Conservation (phyloP, 139 green algal species). For the Desmodesmus armatus region DNA sequence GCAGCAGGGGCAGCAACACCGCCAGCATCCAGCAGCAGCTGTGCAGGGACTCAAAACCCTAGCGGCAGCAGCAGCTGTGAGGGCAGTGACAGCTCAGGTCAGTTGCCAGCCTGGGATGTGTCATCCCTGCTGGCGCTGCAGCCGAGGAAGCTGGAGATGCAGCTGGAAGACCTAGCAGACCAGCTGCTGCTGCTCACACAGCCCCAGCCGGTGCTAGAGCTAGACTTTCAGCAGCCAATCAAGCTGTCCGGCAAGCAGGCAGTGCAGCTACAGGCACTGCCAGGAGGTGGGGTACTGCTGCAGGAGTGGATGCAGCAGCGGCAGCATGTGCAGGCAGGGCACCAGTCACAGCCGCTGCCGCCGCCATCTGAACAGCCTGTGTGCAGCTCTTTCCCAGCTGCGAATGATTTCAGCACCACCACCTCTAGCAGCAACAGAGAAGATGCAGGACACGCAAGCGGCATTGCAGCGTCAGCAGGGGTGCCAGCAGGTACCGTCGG, state of each 20-base stretch:
- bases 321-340: not conserved
- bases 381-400: not conserved
- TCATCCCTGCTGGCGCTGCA: constrained; percentile 33
- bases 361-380: not conserved
- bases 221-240: constrained; percentile 27
- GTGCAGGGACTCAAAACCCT: not conserved
- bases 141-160: constrained; percentile 30
- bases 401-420: not conserved
- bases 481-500: not conserved
- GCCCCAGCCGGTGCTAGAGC: constrained; percentile 16
- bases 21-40: not conserved
- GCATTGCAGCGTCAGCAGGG: constrained; percentile 5
- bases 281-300: too few relatives aligned
- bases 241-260: not conserved
- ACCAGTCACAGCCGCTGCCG: not conserved
- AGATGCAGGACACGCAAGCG: not conserved
- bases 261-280: not conserved
- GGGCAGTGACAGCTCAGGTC: not conserved
- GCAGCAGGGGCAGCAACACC: constrained; percentile 2
- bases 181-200: constrained; percentile 30
- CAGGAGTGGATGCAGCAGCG: constrained; percentile 15
- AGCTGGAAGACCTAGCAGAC: constrained; percentile 5
- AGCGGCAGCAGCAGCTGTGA: constrained; percentile 20
- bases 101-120: too few relatives aligned
- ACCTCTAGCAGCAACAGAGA: not conserved